Conservation (phyloP, 306 rosid genomes). For the Hippophae tibetana region DNA sequence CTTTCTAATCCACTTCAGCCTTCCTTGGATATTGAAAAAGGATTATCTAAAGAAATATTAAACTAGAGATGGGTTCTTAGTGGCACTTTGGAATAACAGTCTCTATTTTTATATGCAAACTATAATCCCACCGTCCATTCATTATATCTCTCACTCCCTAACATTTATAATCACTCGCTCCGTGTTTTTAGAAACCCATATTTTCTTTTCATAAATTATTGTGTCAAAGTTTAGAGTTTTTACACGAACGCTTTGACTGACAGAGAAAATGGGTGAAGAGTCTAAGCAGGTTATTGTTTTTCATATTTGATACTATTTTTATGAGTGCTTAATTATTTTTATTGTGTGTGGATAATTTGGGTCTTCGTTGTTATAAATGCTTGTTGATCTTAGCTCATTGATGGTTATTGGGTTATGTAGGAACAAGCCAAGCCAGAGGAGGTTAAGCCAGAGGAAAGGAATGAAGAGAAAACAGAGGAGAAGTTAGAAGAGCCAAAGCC, state of each 20-base stretch:
- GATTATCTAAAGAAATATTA: constrained; percentile 33
- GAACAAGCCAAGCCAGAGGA: constrained; percentile 40
- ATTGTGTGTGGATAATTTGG: not conserved
- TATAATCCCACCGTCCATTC: constrained; percentile 27
- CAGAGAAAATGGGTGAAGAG: constrained; percentile 59
- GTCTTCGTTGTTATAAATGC: not conserved
- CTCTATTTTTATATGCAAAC: constrained; percentile 24
- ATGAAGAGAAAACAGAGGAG: constrained; percentile 29
- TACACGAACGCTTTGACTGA: constrained; percentile 13
- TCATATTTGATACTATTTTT: not conserved
- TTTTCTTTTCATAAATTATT: constrained; percentile 1
- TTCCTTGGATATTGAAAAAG: constrained; percentile 29
- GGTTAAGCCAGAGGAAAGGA: constrained; percentile 19
- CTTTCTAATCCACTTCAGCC: constrained; percentile 11
- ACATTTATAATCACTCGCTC: constrained; percentile 28
- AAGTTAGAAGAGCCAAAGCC: constrained; percentile 47
- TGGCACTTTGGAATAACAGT: constrained; percentile 53
- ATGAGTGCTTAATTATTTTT: not conserved
- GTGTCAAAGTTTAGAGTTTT: constrained; percentile 13
- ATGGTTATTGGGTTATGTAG: constrained; percentile 3
- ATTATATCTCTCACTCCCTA: constrained; percentile 16
- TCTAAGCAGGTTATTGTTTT: constrained; percentile 51
- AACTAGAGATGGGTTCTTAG: constrained; percentile 23
- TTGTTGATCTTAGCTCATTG: not conserved
- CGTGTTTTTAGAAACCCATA: constrained; percentile 1